These are phyloP conservation scores for Trametes sanguinea DNA, from an alignment of 768 basidiomycete genomes.

Conservation along the genomic window DNA sequence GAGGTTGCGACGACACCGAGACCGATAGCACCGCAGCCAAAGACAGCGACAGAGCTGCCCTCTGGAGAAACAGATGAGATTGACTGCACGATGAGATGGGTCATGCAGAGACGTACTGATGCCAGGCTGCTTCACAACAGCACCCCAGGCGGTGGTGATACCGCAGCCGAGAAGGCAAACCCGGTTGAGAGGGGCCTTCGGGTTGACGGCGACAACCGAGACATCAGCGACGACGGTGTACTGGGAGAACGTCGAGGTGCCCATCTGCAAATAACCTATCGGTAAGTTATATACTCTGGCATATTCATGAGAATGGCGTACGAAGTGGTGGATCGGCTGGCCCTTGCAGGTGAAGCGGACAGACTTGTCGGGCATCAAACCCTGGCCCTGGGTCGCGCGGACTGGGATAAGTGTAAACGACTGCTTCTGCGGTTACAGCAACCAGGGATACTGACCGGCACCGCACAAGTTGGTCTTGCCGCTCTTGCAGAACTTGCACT, in stretches of 20 bases:
- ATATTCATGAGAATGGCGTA: slow-evolving; percentile 31
- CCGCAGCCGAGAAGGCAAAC: slow-evolving; percentile 97
- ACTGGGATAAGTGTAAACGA: slow-evolving; percentile 46
- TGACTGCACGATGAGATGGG: neutral
- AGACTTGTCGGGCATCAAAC: slow-evolving; percentile 90
- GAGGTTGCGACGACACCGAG: slow-evolving; percentile 89
- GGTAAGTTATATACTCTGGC: neutral
- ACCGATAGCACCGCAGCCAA: slow-evolving; percentile 96
- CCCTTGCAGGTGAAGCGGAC: slow-evolving; percentile 90
- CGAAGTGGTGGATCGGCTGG: slow-evolving; percentile 87
- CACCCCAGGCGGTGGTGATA: slow-evolving; percentile 98
- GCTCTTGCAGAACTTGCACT: slow-evolving; percentile 99
- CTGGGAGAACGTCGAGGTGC: slow-evolving; percentile 98
- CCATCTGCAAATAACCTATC: slow-evolving; percentile 66
- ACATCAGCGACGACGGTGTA: slow-evolving; percentile 99
- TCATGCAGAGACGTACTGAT: slow-evolving; percentile 53
- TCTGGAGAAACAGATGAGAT: slow-evolving; percentile 42
- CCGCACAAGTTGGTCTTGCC: slow-evolving; percentile 99
- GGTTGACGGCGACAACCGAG: slow-evolving; percentile 89
- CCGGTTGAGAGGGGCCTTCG: slow-evolving; percentile 86
- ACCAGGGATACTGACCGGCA: slow-evolving; percentile 53
- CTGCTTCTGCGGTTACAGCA: neutral
- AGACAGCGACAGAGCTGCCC: slow-evolving; percentile 88
- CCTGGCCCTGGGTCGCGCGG: slow-evolving; percentile 90
- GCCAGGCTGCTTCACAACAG: slow-evolving; percentile 88